A percentile compares a stretch with the other conserved stretches of the same genome.
phyloP scores from a whole-genome alignment of 257 asterid genomes.

The Jacaranda copaia region DNA sequence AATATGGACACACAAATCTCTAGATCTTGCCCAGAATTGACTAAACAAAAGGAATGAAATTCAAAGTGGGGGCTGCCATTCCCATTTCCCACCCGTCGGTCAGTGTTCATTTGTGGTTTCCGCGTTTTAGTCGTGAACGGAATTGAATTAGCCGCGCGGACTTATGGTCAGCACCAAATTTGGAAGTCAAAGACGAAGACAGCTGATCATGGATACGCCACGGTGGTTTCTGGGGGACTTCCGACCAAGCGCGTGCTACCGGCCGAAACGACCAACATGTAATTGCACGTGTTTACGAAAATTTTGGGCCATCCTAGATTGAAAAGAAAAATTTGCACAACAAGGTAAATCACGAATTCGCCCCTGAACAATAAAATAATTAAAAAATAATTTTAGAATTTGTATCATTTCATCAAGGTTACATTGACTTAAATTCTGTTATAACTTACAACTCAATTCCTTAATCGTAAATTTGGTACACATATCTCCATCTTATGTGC shows the following conservation, averaged over 20 bases:
- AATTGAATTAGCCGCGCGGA: neutral
- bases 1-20: too few relatives aligned
- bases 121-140: neutral
- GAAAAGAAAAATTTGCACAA: too few relatives aligned
- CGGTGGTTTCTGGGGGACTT: neutral
- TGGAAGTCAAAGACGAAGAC: slow-evolving; percentile 9
- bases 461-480: too few relatives aligned
- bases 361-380: too few relatives aligned
- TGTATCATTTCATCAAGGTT: too few relatives aligned
- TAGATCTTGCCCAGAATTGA: neutral
- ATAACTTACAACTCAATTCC: too few relatives aligned
- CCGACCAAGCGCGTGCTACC: neutral
- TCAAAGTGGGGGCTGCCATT: too few relatives aligned
- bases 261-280: neutral
- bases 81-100: too few relatives aligned
- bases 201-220: neutral
- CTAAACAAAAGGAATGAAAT: neutral
- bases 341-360: too few relatives aligned
- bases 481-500: too few relatives aligned
- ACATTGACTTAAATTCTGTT: too few relatives aligned
- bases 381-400: too few relatives aligned
- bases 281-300: neutral
- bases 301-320: neutral
- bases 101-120: neutral
- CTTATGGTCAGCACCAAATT: neutral